These are phyloP conservation scores for Termitomyces sp. DNA, from an alignment of 768 basidiomycete genomes.

Conservation along the genomic window DNA sequence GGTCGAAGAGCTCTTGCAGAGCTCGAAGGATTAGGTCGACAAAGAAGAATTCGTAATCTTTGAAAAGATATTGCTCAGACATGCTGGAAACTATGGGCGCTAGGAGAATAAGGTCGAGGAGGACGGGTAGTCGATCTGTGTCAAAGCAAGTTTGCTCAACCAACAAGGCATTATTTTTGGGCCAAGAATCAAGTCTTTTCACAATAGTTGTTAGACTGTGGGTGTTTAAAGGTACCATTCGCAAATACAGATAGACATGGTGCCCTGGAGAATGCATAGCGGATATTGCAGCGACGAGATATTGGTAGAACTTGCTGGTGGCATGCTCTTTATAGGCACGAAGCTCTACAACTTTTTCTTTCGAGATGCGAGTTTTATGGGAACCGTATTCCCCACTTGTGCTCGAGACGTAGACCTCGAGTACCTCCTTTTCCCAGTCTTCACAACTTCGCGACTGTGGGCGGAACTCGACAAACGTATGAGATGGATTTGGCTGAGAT, in stretches of 20 bases:
- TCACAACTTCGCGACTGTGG: conserved; percentile 4
- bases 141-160: conserved; percentile 8
- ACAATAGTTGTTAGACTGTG: conserved; percentile 3
- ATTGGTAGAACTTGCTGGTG: not conserved
- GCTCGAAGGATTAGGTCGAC: conserved; percentile 5
- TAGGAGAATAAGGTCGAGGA: conserved; percentile 8
- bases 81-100: conserved; percentile 2
- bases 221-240: not conserved
- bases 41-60: conserved; percentile 8
- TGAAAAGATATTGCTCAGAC: not conserved
- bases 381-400: conserved; percentile 1
- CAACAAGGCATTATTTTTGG: not conserved
- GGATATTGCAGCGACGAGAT: conserved; percentile 5
- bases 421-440: conserved; percentile 6
- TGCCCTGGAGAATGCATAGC: not conserved
- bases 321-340: conserved; percentile 3
- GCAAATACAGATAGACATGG: conserved; percentile 3
- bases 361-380: not conserved
- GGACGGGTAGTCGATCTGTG: conserved; percentile 1
- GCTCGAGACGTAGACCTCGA: conserved; percentile 4
- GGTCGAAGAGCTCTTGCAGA: conserved; percentile 7
- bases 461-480: conserved; percentile 6
- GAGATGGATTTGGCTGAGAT: not conserved
- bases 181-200: conserved; percentile 5
- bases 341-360: conserved; percentile 5